phyloP scores from a whole-genome alignment of 2,329 filamentous ascomycete genomes.

The Fusarium sp. region DNA sequence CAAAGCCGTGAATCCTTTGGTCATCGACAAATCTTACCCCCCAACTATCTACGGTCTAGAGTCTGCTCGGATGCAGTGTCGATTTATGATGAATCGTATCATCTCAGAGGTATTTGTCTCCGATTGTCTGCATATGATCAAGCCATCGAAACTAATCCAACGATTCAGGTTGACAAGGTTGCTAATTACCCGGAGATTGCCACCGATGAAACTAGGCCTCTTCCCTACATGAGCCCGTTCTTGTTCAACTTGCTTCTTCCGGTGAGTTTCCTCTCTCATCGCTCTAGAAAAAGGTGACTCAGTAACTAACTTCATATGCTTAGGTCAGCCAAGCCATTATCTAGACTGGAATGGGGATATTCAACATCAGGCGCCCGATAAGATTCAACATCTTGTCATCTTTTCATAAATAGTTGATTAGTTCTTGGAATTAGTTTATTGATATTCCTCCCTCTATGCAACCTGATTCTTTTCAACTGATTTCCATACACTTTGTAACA shows the following conservation, averaged over 20 bases:
- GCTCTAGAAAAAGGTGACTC: no score
- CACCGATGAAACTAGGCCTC: background rate
- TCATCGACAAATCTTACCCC: conserved; percentile 5
- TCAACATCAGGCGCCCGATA: no score
- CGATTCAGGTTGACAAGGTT: conserved; percentile 1
- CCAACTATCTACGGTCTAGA: conserved; percentile 7
- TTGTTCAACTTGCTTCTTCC: conserved; percentile 16
- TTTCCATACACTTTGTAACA: no score
- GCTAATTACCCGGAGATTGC: conserved; percentile 6
- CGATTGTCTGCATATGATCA: no score
- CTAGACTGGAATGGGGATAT: no score
- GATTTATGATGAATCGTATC: conserved; percentile 23
- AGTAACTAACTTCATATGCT: background rate
- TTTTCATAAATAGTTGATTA: no score
- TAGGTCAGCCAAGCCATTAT: background rate
- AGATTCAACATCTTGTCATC: no score
- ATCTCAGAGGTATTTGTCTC: background rate
- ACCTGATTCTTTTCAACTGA: no score
- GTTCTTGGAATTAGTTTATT: no score
- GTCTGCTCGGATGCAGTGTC: background rate
- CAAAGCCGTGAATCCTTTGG: background rate
- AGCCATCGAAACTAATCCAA: background rate
- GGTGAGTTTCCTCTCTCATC: background rate
- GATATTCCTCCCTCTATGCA: no score
- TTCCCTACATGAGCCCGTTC: conserved; percentile 6